A percentile compares a stretch with the other conserved stretches of the same genome.
Evolutionary conservation across 805 yeast species (phyloP).

Genomic region (Danielozyma ontarioensis): DNA sequence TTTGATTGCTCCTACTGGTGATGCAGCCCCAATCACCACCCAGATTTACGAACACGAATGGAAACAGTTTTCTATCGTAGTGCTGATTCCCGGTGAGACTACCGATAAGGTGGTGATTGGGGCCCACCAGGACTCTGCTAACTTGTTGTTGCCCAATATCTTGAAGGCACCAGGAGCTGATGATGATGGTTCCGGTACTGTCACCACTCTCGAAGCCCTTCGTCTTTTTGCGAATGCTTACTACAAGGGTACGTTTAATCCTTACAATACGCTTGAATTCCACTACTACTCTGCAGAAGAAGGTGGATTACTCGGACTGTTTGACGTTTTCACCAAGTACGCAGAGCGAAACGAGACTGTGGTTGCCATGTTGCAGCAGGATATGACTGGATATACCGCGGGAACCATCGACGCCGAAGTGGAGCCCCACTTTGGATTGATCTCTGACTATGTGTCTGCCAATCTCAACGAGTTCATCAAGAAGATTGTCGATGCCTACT

Average conservation of each 20-base stretch:
- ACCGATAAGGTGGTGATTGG: slow-evolving; percentile 67
- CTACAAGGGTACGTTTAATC: slow-evolving; percentile 35
- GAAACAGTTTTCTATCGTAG: slow-evolving; percentile 75
- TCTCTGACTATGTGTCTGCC: slow-evolving; percentile 61
- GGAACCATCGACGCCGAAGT: slow-evolving; percentile 44
- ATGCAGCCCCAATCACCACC: slow-evolving; percentile 28
- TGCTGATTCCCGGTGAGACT: slow-evolving; percentile 49
- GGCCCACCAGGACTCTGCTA: slow-evolving; percentile 84
- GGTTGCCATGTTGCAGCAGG: slow-evolving; percentile 86
- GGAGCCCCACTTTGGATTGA: slow-evolving; percentile 73
- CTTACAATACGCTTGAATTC: slow-evolving; percentile 77
- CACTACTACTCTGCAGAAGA: slow-evolving; percentile 97
- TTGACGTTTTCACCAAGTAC: slow-evolving; percentile 65
- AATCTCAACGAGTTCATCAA: slow-evolving; percentile 58
- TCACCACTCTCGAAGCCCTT: slow-evolving; percentile 71
- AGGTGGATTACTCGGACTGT: slow-evolving; percentile 83
- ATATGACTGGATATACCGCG: slow-evolving; percentile 81
- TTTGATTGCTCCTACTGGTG: slow-evolving; percentile 22
- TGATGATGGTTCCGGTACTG: slow-evolving; percentile 88
- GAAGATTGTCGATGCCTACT: slow-evolving; percentile 54
- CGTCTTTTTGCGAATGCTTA: slow-evolving; percentile 47
- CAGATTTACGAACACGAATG: slow-evolving; percentile 62
- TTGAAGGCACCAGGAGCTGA: slow-evolving; percentile 91
- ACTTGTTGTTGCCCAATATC: slow-evolving; percentile 62
- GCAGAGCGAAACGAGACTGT: slow-evolving; percentile 44